These are phyloP conservation scores for Claviceps spartinae DNA, from an alignment of 2,329 filamentous ascomycete genomes.

Conservation along the genomic window DNA sequence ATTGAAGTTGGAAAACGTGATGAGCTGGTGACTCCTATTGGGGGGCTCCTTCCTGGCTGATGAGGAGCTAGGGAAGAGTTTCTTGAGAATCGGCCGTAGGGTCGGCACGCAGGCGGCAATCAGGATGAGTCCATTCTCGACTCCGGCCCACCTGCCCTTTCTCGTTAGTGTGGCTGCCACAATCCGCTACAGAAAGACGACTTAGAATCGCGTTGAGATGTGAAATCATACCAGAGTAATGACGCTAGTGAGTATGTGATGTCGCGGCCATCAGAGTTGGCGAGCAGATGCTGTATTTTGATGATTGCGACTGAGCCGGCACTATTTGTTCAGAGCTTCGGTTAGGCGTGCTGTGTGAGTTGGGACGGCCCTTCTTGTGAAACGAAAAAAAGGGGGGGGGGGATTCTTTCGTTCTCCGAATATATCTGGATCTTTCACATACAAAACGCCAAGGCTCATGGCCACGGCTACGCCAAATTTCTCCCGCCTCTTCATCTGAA, in stretches of 20 bases:
- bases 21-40: background rate
- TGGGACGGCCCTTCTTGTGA: background rate
- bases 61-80: conserved; percentile 1
- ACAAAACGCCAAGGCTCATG: conserved; percentile 7
- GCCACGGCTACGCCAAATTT: conserved; percentile 6
- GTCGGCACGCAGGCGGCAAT: conserved; percentile 5
- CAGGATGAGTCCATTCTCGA: conserved; percentile 6
- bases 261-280: conserved; percentile 3
- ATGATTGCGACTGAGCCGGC: conserved; percentile 5
- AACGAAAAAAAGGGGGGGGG: too few species aligned
- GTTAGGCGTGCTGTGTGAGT: background rate
- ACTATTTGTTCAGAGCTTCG: background rate
- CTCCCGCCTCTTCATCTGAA: conserved; percentile 5
- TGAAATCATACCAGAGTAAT: conserved; percentile 2
- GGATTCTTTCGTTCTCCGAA: background rate
- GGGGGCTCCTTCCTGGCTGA: background rate
- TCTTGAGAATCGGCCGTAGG: conserved; percentile 4
- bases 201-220: background rate
- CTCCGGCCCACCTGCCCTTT: conserved; percentile 4
- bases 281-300: conserved; percentile 5
- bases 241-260: conserved; percentile 5
- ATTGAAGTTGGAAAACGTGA: conserved; percentile 6
- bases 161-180: background rate
- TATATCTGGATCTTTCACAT: background rate
- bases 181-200: background rate